These are phyloP conservation scores for Coniochaeta sp. DNA, from an alignment of 2,329 filamentous ascomycete species.

Conservation along the genomic window DNA sequence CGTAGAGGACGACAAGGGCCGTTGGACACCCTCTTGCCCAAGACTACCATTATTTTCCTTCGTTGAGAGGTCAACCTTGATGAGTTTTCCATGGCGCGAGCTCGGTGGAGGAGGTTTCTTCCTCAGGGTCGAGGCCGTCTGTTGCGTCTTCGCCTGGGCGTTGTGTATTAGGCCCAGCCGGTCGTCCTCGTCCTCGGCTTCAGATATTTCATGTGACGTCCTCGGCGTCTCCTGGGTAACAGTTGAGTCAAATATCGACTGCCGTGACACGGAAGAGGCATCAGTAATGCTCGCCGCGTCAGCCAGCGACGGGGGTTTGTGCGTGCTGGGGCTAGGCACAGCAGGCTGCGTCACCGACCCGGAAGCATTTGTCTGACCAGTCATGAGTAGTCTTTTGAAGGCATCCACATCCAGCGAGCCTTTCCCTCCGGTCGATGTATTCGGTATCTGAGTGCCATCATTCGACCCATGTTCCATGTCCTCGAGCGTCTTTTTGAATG, in stretches of 20 bases:
- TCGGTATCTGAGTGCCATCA: constrained; percentile 24
- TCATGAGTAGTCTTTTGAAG: constrained; percentile 70
- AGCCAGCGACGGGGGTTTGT: constrained; percentile 14
- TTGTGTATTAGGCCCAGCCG: constrained; percentile 24
- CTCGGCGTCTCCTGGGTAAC: constrained; percentile 41
- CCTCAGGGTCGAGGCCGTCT: constrained; percentile 21
- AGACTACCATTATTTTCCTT: constrained; percentile 19
- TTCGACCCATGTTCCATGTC: constrained; percentile 36
- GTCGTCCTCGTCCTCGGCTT: constrained; percentile 41
- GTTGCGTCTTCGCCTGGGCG: constrained; percentile 8
- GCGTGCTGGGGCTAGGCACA: constrained; percentile 8
- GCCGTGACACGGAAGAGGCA: constrained; percentile 50
- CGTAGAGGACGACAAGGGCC: constrained; percentile 4
- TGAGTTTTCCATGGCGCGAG: constrained; percentile 71
- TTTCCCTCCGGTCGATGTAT: constrained; percentile 25
- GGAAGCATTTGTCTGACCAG: constrained; percentile 47
- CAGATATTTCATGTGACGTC: constrained; percentile 51
- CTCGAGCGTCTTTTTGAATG: constrained; percentile 49
- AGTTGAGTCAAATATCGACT: constrained; percentile 46
- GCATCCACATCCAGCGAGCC: constrained; percentile 66
- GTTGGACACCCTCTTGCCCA: constrained; percentile 23
- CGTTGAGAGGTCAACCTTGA: constrained; percentile 41
- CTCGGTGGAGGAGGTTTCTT: constrained; percentile 67
- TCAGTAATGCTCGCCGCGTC: constrained; percentile 49
- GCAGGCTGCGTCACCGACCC: constrained; percentile 15